These are phyloP conservation scores for Triticum urartu DNA, from an alignment of 176 grass and related monocot species.

Conservation along the genomic window DNA sequence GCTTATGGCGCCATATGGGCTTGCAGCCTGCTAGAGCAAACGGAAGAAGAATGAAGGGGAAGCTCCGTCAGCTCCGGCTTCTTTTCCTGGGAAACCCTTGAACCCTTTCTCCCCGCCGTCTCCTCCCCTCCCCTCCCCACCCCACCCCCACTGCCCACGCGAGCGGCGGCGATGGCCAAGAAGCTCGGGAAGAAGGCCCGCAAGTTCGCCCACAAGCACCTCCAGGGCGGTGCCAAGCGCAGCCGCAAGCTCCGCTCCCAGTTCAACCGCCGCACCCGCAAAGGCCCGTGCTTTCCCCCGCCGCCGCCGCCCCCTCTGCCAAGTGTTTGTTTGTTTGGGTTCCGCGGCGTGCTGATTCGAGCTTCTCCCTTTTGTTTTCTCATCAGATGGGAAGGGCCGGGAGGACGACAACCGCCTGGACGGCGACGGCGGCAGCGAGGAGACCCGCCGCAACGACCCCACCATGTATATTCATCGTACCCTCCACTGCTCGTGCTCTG, in stretches of 20 bases:
- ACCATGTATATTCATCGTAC: not conserved
- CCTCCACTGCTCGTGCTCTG: not conserved
- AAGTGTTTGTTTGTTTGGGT: not conserved
- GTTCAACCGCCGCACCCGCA: conserved; percentile 60
- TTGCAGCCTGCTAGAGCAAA: too few relatives aligned
- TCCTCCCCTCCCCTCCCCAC: not conserved
- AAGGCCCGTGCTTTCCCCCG: not conserved
- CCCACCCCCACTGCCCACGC: not conserved
- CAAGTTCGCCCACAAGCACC: conserved; percentile 90
- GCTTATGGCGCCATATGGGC: too few relatives aligned
- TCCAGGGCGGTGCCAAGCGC: conserved; percentile 68
- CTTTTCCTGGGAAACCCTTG: too few relatives aligned
- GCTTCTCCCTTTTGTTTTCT: not conserved
- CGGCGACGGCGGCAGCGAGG: conserved; percentile 8
- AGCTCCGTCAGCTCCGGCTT: too few relatives aligned
- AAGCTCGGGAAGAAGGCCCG: conserved; percentile 91
- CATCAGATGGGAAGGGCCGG: conserved; percentile 23
- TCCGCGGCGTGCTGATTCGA: not conserved
- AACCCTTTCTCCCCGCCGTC: not conserved
- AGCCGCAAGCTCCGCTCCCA: conserved; percentile 72
- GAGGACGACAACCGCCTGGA: not conserved
- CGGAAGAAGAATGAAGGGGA: too few relatives aligned
- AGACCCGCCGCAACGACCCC: not conserved
- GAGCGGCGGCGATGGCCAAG: conserved; percentile 64
- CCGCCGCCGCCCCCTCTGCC: not conserved